Base-by-base conservation (phyloP, 2,329 filamentous ascomycete genomes). In the Chrysosporium keratinophilum region DNA sequence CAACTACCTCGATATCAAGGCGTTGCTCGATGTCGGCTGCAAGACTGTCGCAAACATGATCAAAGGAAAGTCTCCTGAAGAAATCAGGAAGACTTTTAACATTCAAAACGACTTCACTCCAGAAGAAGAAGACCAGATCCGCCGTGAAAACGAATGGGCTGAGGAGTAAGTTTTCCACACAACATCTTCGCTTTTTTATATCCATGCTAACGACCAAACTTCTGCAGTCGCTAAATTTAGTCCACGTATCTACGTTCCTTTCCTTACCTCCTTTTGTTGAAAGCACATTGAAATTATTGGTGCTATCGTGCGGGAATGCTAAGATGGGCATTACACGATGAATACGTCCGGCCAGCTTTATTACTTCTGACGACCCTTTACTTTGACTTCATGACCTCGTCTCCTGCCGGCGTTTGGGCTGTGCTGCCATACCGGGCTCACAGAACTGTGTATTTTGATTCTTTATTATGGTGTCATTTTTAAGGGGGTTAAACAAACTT, bases 41-140 rank as follows among this genome's bases (percentile, higher is more conserved):
- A 98, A 98, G 82, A 98, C 93, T 0, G 93, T 98, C 14, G 93
- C 93, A 58, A 98, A 98, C 76, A 98, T 98, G 93, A 98, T 98
- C 79, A 98, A 98, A 86, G 93, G 93, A 75, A 98, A 98, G 80
- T 95, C 89, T 0, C 93, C 93, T 2, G 93, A 98, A 71, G 93
- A 98, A 77, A 98, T 98, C 65, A 87, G 93, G 50, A 98, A 97
- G 80, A 98, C 93, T 0, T 98, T 98, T 78, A 98, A 98, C 76
- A 98, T 98, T 66, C 93, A 94, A 66, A 98, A 98, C 65, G 93
- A 98, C 71, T 98, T 98, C 75, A 97, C 93, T 0, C 88, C 91
- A 1, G 93, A 98, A 73, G 93, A 98, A 75, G 93, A 98, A 73
- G 93, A 98, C 68, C 93, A 98, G 79, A 98, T 93, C 60, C 85